These are phyloP conservation scores for Pleodorina starrii DNA, from an alignment of 139 green algal species.

Conservation along the genomic window DNA sequence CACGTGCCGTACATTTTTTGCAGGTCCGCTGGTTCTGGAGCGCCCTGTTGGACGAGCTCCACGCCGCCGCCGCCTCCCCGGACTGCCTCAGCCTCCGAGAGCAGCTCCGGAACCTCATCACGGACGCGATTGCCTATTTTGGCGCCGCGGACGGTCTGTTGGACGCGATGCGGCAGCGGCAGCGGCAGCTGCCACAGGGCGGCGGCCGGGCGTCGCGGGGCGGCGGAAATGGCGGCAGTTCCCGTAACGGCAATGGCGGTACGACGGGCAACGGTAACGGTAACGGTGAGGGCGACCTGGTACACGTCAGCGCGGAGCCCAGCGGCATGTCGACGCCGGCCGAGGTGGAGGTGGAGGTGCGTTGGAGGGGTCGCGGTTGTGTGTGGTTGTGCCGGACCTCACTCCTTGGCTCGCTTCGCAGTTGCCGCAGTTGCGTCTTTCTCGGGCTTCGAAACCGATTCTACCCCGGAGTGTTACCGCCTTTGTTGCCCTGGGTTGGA, in stretches of 20 bases:
- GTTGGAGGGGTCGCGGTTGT: neutral
- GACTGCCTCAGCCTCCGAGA: slow-evolving; percentile 50
- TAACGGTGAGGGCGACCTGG: slow-evolving; percentile 28
- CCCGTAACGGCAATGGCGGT: neutral
- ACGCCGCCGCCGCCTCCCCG: slow-evolving; percentile 6
- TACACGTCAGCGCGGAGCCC: slow-evolving; percentile 11
- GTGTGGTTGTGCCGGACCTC: too few relatives aligned
- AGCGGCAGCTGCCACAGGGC: neutral
- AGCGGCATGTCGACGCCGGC: slow-evolving; percentile 39
- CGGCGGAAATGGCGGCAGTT: neutral
- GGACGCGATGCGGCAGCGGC: neutral
- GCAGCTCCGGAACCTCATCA: slow-evolving; percentile 36
- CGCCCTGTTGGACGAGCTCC: slow-evolving; percentile 60
- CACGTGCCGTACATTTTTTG: too few relatives aligned
- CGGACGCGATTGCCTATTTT: slow-evolving; percentile 50
- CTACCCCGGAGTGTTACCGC: too few relatives aligned
- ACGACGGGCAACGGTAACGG: neutral
- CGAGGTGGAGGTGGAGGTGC: slow-evolving; percentile 36
- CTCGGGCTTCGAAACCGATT: too few relatives aligned
- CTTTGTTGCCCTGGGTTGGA: too few relatives aligned
- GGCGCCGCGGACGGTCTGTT: slow-evolving; percentile 21
- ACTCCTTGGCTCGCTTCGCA: too few relatives aligned
- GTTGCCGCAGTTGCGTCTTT: too few relatives aligned
- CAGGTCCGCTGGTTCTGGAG: slow-evolving; percentile 33
- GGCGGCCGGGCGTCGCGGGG: neutral